Evolutionary conservation across 169 alveolate species (phyloP).

Genomic region (Plasmodium fragile): DNA sequence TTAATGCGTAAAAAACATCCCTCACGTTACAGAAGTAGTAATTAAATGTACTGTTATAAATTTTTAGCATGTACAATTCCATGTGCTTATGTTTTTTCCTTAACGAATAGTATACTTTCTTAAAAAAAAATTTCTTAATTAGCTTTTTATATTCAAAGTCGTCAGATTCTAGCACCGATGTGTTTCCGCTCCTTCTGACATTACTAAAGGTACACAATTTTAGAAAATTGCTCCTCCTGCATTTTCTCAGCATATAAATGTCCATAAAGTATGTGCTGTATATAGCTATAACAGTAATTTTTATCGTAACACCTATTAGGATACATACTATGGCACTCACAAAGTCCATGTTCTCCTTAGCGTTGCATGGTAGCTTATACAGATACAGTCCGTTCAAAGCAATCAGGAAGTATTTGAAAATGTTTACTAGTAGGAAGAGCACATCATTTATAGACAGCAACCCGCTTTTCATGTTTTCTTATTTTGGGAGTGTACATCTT

Average conservation of each 20-base stretch:
- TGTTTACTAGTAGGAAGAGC: conserved; percentile 40
- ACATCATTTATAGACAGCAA: conserved; percentile 47
- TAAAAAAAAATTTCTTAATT: conserved; percentile 63
- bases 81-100: conserved; percentile 46
- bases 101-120: conserved; percentile 45
- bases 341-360: conserved; percentile 16
- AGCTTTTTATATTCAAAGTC: conserved; percentile 72
- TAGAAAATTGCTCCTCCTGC: conserved; percentile 2
- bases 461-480: conserved; percentile 55
- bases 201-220: conserved; percentile 4
- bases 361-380: conserved; percentile 2
- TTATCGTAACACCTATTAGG: conserved; percentile 37
- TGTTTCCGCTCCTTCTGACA: background rate
- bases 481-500: conserved; percentile 10
- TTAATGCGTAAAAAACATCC: conserved; percentile 36
- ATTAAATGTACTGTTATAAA: conserved; percentile 56
- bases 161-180: conserved; percentile 22
- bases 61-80: conserved; percentile 60
- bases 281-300: conserved; percentile 33
- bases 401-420: conserved; percentile 58
- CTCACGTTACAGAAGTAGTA: conserved; percentile 57
- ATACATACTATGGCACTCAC: conserved; percentile 12
- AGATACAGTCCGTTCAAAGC: conserved; percentile 34
- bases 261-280: conserved; percentile 34
- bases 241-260: conserved; percentile 21